A percentile compares a stretch with the other conserved stretches of the same genome.
Evolutionary conservation across 768 basidiomycete species (phyloP).

Genomic region (Amanita brunnescens): DNA sequence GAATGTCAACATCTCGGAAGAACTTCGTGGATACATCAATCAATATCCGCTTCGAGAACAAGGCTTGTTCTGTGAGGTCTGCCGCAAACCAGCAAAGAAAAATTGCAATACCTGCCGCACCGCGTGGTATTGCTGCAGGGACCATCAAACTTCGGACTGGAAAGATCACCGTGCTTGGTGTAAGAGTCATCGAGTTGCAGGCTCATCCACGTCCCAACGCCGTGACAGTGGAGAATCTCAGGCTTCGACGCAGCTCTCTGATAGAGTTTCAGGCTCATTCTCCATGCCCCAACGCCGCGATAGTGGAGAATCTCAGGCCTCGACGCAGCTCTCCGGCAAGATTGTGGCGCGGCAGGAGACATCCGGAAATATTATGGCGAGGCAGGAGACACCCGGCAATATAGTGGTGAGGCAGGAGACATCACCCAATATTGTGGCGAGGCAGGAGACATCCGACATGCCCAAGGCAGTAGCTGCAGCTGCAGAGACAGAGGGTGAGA

Average conservation of each 20-base stretch:
- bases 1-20: conserved; percentile 1
- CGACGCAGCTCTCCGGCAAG: neutral
- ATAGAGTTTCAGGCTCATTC: neutral
- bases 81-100: neutral
- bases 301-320: neutral
- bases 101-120: conserved; percentile 6
- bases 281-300: neutral
- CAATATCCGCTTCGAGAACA: conserved; percentile 6
- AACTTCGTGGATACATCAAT: conserved; percentile 4
- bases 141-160: conserved; percentile 6
- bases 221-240: neutral
- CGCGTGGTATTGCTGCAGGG: conserved; percentile 7
- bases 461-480: neutral
- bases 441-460: neutral
- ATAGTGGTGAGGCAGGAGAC: too few relatives aligned
- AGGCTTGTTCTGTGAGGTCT: conserved; percentile 7
- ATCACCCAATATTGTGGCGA: neutral
- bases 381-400: neutral
- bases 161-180: conserved; percentile 5
- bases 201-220: neutral
- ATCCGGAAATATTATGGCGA: neutral
- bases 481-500: neutral
- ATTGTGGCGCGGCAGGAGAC: too few relatives aligned
- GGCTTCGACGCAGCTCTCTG: neutral
- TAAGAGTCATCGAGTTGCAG: neutral